Base-by-base conservation (phyloP, 805 yeast genomes). In the Peterozyma xylosa region DNA sequence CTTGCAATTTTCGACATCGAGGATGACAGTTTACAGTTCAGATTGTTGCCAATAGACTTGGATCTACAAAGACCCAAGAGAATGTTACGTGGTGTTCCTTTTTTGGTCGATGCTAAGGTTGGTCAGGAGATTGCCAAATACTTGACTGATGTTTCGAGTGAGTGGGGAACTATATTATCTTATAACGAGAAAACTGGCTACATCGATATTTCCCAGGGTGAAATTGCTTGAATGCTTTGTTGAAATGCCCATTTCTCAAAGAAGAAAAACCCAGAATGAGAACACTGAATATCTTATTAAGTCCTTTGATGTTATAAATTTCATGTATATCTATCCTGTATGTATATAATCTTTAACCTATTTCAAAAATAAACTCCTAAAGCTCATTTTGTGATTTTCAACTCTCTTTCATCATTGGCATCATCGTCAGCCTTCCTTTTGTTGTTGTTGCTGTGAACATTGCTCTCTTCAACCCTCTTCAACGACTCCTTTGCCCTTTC, bases 401-500 rank as follows among this genome's bases (percentile, higher is more conserved):
- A 21, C 27, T 21, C 27, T 21, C 27, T 21, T 21, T 21, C 27
- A 21, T 21, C 27, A 21, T 21, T 21, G 4, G 27, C 27, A 4
- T 21, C 27, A 21, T 21, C 27, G 7, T 21, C 27, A 7, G 27
- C 27, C 27, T 21, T 21, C 7, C 27, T 21, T 7, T 21, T 21
- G 27, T 21, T 21, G 27, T 5, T 21, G 27, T 21, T 21, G 27
- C 27, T 21, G 27, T 21, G 27, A 21, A 21, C 7, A 21, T 21
- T 21, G 7, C 27, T 21, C 27, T 21, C 27, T 21, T 21, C 27
- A 21, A 21, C 27, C 27, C 49, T 42, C 39, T 50, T 41, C 42
- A 55, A 43, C 14, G 54, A 42, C 30, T 52, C 51, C 30, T 54
- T 54, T 9, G 58, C 55, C 10, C 61, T 57, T 7, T 60, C 65